phyloP scores from a whole-genome alignment of 139 green algal species.

The Haematococcus sp. region DNA sequence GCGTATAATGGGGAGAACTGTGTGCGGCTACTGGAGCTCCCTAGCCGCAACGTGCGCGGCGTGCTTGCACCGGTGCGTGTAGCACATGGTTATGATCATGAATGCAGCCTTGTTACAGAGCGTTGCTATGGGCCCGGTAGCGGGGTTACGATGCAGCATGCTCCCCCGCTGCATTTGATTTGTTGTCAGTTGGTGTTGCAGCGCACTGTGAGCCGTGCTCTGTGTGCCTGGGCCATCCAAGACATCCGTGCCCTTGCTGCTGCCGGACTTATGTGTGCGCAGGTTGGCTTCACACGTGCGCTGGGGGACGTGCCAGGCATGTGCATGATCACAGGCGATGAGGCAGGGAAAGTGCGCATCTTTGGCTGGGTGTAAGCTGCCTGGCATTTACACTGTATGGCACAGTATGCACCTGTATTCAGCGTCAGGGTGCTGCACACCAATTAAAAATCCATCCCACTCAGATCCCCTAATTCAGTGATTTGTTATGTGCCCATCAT shows the following conservation, averaged over 20 bases:
- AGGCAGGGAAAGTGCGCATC: conserved; percentile 9
- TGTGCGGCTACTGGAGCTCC: conserved; percentile 23
- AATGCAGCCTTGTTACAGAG: background rate
- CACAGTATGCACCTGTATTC: no score
- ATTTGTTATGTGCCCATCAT: no score
- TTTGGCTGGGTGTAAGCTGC: conserved; percentile 19
- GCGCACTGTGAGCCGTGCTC: background rate
- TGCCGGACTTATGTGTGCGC: no score
- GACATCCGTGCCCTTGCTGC: no score
- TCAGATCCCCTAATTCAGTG: no score
- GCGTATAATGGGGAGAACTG: conserved; percentile 11
- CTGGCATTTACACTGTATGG: no score
- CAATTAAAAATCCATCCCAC: no score
- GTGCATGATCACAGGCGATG: conserved; percentile 19
- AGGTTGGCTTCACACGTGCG: background rate
- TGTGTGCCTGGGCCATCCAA: conserved; percentile 12
- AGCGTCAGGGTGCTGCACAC: no score
- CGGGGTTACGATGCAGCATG: background rate
- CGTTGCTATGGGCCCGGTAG: background rate
- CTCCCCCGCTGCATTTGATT: background rate
- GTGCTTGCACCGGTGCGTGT: conserved; percentile 17
- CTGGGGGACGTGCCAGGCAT: background rate
- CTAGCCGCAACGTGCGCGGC: conserved; percentile 9
- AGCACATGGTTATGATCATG: background rate
- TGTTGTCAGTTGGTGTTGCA: background rate